phyloP scores from a whole-genome alignment of 345 rosid genomes.

The Excoecaria agallocha region DNA sequence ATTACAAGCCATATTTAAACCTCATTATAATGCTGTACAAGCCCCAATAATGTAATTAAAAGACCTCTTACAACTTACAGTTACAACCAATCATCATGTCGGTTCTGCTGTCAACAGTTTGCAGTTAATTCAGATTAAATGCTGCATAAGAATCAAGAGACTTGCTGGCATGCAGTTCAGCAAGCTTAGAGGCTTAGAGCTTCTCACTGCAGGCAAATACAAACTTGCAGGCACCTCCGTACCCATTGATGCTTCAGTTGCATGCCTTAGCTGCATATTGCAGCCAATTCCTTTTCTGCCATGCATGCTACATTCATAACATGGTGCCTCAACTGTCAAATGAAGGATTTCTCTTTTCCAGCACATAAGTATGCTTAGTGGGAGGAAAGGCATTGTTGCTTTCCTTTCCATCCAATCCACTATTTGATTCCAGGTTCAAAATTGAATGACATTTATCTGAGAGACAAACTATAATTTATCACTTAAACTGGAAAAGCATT shows the following conservation, averaged over 20 bases:
- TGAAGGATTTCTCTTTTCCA: background rate
- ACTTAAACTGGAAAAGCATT: background rate
- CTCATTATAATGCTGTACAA: too few species aligned
- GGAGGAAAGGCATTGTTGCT: background rate
- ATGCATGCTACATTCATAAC: background rate
- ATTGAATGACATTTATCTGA: background rate
- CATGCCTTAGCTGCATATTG: background rate
- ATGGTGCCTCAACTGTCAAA: background rate
- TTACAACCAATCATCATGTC: too few species aligned
- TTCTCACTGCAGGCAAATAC: too few species aligned
- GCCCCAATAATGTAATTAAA: too few species aligned
- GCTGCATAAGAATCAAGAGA: too few species aligned
- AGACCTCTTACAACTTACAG: too few species aligned
- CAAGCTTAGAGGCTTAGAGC: too few species aligned
- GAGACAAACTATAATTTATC: background rate
- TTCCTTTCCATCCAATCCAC: background rate
- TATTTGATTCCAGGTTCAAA: constrained; percentile 5
- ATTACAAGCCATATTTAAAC: too few species aligned
- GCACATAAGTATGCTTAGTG: background rate
- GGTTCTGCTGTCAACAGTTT: too few species aligned
- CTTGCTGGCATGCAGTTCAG: too few species aligned
- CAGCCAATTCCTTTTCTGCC: background rate
- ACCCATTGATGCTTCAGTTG: background rate
- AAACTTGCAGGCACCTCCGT: too few species aligned
- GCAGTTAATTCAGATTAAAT: too few species aligned